A percentile compares a stretch with the other conserved stretches of the same genome.
phyloP scores from a whole-genome alignment of 192 early-diverging fungal species.

The Chytriomyces confervae region DNA sequence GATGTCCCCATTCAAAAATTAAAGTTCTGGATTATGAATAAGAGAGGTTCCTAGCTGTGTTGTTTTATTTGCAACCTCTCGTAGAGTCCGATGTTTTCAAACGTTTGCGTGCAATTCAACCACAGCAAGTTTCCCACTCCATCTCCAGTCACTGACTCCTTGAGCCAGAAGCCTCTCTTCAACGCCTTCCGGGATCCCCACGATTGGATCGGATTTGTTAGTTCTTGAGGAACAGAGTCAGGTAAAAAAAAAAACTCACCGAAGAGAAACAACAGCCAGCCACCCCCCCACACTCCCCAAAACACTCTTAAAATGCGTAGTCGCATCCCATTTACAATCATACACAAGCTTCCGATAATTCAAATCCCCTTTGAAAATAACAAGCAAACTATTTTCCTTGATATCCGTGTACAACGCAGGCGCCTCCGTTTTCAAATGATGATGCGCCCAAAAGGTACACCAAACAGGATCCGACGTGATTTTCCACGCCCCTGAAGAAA shows the following conservation, averaged over 20 bases:
- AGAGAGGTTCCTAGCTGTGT: background rate
- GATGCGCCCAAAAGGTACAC: conserved; percentile 83
- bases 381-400: conserved; percentile 59
- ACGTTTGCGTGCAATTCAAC: background rate
- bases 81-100: background rate
- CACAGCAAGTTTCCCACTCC: conserved; percentile 27
- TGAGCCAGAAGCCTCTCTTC: background rate
- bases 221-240: background rate
- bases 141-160: conserved; percentile 20
- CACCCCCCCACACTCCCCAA: conserved; percentile 71
- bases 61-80: background rate
- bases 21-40: background rate
- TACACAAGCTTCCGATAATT: conserved; percentile 96
- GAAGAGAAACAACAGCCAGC: conserved; percentile 13
- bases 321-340: conserved; percentile 84
- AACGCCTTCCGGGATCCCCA: conserved; percentile 21
- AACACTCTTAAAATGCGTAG: conserved; percentile 82
- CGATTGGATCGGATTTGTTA: conserved; percentile 34
- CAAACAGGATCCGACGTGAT: conserved; percentile 81
- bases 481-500: conserved; percentile 69
- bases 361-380: conserved; percentile 96
- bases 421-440: conserved; percentile 73
- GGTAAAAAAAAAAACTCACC: conserved; percentile 9
- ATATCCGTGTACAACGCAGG: conserved; percentile 69
- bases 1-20: background rate